Evolutionary conservation across 306 rosid genomes (phyloP), one percentile per base, ranked within the genome.

Genomic region (Trichosanthes truncata): DNA sequence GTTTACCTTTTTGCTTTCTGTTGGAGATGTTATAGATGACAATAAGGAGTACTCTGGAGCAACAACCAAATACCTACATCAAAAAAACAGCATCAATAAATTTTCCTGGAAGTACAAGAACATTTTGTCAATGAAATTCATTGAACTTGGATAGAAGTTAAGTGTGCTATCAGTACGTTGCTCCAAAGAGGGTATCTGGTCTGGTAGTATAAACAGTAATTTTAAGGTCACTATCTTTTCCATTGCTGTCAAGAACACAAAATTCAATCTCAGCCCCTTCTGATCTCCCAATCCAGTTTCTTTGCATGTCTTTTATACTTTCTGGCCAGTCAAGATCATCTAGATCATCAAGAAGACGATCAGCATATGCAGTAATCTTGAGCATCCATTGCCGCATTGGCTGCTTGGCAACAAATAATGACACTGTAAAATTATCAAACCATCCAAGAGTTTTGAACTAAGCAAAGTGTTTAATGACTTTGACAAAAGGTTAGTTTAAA

Each of bases 311-410:
- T 83, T 95, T 95, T 69, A 95, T 88, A 88, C 97, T 92, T 82
- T 92, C 97, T 48, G 98, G 98, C 98, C 98, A 95, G 80, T 92
- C 96, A 69, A 95, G 93, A 75, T 85, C 89, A 85, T 92, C 97
- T 80, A 95, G 85, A 88, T 92, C 98, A 83, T 95, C 97, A 57
- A 92, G 98, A 81, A 95, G 98, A 83, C 93, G 93, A 78, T 95
- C 98, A 76, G 98, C 98, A 84, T 92, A 95, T 73, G 92, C 98
- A 83, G 98, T 95, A 65, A 95, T 95, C 93, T 91, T 95, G 86
- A 95, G 98, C 89, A 92, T 92, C 98, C 98, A 92, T 86, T 95
- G 98, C 88, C 90, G 87, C 98, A 95, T 95, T 79, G 98, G 98
- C 98, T 95, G 98, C 95, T 95, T 86, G 93, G 93, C 87, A 90